These are phyloP conservation scores for Breynia disticha DNA, from an alignment of 441 rosid species.

Conservation along the genomic window DNA sequence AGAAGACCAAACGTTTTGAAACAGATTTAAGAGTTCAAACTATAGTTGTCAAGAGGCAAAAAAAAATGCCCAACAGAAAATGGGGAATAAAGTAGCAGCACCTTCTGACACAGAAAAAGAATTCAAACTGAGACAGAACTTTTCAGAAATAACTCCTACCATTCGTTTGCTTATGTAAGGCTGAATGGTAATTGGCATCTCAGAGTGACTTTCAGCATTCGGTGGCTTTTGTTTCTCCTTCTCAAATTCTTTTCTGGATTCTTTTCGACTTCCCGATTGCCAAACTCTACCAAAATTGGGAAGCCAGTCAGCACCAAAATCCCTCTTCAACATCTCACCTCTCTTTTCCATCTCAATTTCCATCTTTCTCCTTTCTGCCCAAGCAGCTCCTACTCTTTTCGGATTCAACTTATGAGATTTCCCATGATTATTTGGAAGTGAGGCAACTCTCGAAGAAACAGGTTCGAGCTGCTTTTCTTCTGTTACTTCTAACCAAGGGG, in stretches of 20 bases:
- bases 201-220: slow-evolving; percentile 34
- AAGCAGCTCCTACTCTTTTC: slow-evolving; percentile 90
- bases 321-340: slow-evolving; percentile 45
- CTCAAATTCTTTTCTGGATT: slow-evolving; percentile 82
- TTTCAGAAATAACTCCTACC: slow-evolving; percentile 29
- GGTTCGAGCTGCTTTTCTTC: slow-evolving; percentile 31
- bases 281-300: slow-evolving; percentile 97
- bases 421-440: slow-evolving; percentile 25
- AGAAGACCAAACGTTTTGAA: no score
- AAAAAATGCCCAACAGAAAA: no score
- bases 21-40: no score
- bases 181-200: slow-evolving; percentile 39
- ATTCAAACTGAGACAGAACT: background rate
- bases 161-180: slow-evolving; percentile 73
- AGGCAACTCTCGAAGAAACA: slow-evolving; percentile 17
- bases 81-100: no score
- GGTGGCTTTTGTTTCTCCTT: slow-evolving; percentile 50
- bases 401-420: slow-evolving; percentile 66
- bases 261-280: slow-evolving; percentile 86
- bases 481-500: slow-evolving; percentile 66
- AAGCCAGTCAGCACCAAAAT: slow-evolving; percentile 65
- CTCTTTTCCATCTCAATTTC: slow-evolving; percentile 83
- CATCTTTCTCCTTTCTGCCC: slow-evolving; percentile 89
- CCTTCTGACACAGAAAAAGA: no score
- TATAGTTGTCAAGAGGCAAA: no score